phyloP scores from a whole-genome alignment of 345 rosid species.

The Salix brachista region DNA sequence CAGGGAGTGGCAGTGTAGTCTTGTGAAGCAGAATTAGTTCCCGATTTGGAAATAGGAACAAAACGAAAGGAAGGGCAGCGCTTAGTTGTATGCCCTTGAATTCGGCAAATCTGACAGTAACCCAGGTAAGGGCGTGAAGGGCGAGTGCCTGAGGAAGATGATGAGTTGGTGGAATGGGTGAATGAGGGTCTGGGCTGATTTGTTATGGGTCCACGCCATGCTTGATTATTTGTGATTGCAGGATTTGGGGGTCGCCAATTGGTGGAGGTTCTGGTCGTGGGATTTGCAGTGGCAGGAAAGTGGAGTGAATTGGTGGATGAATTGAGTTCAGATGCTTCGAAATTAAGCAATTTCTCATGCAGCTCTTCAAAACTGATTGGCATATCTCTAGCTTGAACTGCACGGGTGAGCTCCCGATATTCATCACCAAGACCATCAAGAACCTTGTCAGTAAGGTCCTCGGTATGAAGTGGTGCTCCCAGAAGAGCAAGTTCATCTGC shows the following conservation, averaged over 20 bases:
- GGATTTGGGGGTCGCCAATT: neutral
- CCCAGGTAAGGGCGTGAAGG: neutral
- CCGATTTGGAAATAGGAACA: too few species aligned
- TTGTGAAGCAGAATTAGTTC: too few species aligned
- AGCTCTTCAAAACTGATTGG: too few species aligned
- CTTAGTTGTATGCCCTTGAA: neutral
- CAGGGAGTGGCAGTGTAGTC: neutral
- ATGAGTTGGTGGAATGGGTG: too few species aligned
- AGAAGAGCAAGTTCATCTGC: conserved; percentile 4
- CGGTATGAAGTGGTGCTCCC: neutral
- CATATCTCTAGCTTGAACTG: neutral
- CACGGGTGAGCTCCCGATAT: neutral
- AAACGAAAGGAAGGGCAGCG: neutral
- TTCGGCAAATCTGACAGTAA: neutral
- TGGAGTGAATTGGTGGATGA: fast-evolving
- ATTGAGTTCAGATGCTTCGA: neutral
- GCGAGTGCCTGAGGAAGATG: neutral
- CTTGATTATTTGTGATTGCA: too few species aligned
- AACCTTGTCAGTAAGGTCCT: neutral
- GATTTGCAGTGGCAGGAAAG: neutral
- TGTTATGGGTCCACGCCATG: too few species aligned
- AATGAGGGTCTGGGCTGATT: too few species aligned
- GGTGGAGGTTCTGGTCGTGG: fast-evolving
- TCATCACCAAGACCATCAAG: conserved; percentile 1
- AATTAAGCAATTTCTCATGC: neutral